Evolutionary conservation across 2,329 filamentous ascomycete species (phyloP).

Genomic region (Phaeosphaeria sp.): DNA sequence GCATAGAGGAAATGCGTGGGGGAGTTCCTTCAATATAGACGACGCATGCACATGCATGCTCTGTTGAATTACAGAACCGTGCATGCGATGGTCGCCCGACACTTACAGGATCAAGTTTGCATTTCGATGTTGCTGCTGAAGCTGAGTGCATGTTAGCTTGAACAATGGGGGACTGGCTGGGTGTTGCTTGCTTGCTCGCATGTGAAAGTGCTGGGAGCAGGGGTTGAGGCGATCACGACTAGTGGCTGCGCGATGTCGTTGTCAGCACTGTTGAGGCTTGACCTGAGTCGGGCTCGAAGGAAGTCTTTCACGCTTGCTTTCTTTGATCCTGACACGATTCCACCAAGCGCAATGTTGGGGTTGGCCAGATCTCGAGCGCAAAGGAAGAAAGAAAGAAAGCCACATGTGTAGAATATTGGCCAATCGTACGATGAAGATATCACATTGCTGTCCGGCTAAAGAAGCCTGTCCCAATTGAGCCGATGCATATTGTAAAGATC

Average conservation of each 20-base stretch:
- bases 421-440: background rate
- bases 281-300: constrained; percentile 16
- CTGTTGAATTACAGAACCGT: background rate
- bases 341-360: background rate
- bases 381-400: background rate
- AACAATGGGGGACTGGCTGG: background rate
- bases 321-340: background rate
- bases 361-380: background rate
- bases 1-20: constrained; percentile 27
- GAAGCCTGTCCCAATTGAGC: background rate
- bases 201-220: constrained; percentile 12
- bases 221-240: constrained; percentile 16
- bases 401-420: background rate
- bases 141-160: background rate
- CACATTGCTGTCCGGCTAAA: background rate
- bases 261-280: constrained; percentile 6
- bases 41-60: constrained; percentile 4
- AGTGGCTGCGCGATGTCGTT: constrained; percentile 13
- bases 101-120: background rate
- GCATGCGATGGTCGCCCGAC: background rate
- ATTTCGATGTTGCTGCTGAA: background rate
- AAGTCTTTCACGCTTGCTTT: background rate
- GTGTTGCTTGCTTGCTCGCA: background rate
- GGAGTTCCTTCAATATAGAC: constrained; percentile 1
- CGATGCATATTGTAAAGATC: background rate